These are phyloP conservation scores for Umbellularia californica DNA, from an alignment of 164 flowering plant genomes.

Conservation along the genomic window DNA sequence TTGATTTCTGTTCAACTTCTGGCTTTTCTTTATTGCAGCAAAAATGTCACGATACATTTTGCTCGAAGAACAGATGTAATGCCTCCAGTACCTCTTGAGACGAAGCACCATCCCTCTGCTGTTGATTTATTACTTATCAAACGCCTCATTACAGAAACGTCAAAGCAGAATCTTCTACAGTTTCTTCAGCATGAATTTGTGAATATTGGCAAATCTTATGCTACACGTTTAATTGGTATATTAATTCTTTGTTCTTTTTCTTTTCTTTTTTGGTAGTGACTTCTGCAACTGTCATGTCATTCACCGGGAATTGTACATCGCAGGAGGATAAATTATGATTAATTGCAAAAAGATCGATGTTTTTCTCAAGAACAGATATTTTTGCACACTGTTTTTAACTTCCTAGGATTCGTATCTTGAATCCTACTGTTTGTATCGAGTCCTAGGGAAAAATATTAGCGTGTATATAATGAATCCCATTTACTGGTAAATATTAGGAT, in stretches of 20 bases:
- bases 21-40: constrained; percentile 40
- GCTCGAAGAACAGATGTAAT: constrained; percentile 90
- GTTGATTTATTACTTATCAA: constrained; percentile 91
- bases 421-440: too few relatives aligned
- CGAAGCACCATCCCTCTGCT: constrained; percentile 96
- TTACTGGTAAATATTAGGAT: too few relatives aligned
- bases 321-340: neutral
- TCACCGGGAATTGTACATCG: neutral
- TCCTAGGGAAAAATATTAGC: too few relatives aligned
- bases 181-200: constrained; percentile 99
- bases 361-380: too few relatives aligned
- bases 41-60: constrained; percentile 77
- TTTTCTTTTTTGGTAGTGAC: neutral
- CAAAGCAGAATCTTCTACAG: constrained; percentile 79
- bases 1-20: neutral
- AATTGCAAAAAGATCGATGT: too few relatives aligned
- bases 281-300: neutral
- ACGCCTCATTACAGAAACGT: constrained; percentile 83
- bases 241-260: neutral
- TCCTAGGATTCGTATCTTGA: too few relatives aligned
- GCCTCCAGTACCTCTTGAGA: constrained; percentile 96
- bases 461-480: too few relatives aligned
- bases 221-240: constrained; percentile 86
- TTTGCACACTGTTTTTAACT: too few relatives aligned
- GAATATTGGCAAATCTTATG: constrained; percentile 75